Evolutionary conservation across 2,329 filamentous ascomycete species (phyloP).

Genomic region (Sclerotinia borealis): DNA sequence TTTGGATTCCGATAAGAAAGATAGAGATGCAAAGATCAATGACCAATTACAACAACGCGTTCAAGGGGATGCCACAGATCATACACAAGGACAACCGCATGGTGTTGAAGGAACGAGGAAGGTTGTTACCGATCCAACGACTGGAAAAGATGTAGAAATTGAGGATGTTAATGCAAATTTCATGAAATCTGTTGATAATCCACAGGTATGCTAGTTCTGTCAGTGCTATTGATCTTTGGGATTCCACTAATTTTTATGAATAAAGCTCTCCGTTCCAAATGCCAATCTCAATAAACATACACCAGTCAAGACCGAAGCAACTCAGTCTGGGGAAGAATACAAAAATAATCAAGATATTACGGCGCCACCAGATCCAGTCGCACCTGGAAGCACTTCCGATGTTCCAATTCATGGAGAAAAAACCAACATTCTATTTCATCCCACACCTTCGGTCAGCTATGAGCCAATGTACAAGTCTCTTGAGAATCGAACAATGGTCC

Average conservation of each 20-base stretch:
- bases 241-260: not conserved
- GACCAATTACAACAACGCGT: conserved; percentile 36
- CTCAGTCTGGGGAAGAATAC: conserved; percentile 73
- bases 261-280: conserved; percentile 76
- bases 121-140: conserved; percentile 78
- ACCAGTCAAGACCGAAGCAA: conserved; percentile 62
- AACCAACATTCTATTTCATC: conserved; percentile 93
- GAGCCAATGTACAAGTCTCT: conserved; percentile 78
- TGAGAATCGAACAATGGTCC: conserved; percentile 65
- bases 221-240: conserved; percentile 1
- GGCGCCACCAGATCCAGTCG: conserved; percentile 81
- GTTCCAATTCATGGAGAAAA: conserved; percentile 95
- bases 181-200: conserved; percentile 65
- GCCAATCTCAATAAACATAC: conserved; percentile 75
- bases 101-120: conserved; percentile 42
- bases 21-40: conserved; percentile 68
- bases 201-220: conserved; percentile 47
- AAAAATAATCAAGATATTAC: conserved; percentile 81
- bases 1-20: conserved; percentile 72
- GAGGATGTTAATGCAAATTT: conserved; percentile 70
- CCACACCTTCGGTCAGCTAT: conserved; percentile 82
- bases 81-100: conserved; percentile 35
- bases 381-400: conserved; percentile 77
- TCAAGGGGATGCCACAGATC: conserved; percentile 38
- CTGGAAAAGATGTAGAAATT: conserved; percentile 78